Percentiles rank a stretch among this genome's conserved stretches.
These are phyloP conservation scores for Anisodus tanguticus DNA, from an alignment of 257 asterid species.

Conservation along the genomic window DNA sequence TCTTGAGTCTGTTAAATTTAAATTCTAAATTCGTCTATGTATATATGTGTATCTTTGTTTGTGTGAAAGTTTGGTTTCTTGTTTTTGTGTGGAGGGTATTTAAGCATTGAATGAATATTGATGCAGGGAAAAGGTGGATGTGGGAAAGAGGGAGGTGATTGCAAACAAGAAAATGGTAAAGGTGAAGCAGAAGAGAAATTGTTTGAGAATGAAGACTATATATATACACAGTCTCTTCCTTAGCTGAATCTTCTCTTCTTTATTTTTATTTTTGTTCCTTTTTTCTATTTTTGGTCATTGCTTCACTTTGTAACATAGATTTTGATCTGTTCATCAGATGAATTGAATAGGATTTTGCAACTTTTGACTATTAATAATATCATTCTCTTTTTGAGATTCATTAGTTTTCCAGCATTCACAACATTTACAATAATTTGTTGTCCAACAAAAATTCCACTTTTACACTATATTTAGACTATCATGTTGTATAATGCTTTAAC, in stretches of 20 bases:
- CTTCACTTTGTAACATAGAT: slow-evolving; percentile 19
- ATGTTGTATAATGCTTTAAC: too few species aligned
- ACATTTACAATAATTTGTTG: neutral
- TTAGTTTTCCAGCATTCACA: neutral
- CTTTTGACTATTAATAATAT: neutral
- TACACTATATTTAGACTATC: neutral
- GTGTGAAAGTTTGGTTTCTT: neutral
- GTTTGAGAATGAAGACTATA: slow-evolving; percentile 53
- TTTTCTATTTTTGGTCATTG: neutral
- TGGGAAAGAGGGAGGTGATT: slow-evolving; percentile 33
- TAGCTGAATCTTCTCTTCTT: slow-evolving; percentile 1
- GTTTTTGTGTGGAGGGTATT: neutral
- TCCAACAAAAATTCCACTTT: neutral
- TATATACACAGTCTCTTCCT: slow-evolving; percentile 55
- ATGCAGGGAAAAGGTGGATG: slow-evolving; percentile 41
- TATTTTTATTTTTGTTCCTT: neutral
- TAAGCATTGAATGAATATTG: neutral
- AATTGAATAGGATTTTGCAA: slow-evolving; percentile 14
- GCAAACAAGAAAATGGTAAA: slow-evolving; percentile 35
- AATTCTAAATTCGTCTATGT: neutral
- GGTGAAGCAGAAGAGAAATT: slow-evolving; percentile 30
- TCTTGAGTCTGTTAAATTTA: neutral
- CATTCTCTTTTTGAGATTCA: neutral
- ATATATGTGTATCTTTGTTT: neutral
- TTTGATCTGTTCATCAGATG: neutral